These are phyloP conservation scores for Aspergillus amoenus DNA, from an alignment of 2,329 filamentous ascomycete species.

Conservation along the genomic window DNA sequence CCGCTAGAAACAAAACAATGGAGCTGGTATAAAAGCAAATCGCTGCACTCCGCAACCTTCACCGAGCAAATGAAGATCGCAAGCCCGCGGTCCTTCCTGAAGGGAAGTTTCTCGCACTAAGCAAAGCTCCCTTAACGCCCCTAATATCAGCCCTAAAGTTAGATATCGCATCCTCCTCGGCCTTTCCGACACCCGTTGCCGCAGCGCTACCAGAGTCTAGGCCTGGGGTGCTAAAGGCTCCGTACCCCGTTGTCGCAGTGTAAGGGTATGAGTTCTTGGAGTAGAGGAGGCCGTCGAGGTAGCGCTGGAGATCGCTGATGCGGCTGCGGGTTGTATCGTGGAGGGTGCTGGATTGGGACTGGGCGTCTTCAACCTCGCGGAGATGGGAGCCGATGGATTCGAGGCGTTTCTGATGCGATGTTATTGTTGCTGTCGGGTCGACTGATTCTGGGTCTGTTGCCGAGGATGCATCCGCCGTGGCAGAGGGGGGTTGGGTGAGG, in stretches of 20 bases:
- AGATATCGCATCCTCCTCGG: conserved; percentile 58
- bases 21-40: neutral
- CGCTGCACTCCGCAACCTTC: neutral
- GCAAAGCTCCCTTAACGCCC: conserved; percentile 61
- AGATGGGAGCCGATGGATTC: conserved; percentile 54
- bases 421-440: conserved; percentile 26
- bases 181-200: conserved; percentile 35
- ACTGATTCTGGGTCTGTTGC: conserved; percentile 21
- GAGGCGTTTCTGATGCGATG: conserved; percentile 47
- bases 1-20: neutral
- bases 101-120: conserved; percentile 64
- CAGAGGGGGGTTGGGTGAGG: conserved; percentile 1
- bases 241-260: conserved; percentile 30
- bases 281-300: conserved; percentile 52
- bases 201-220: conserved; percentile 22
- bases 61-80: conserved; percentile 7
- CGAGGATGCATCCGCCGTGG: neutral
- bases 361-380: conserved; percentile 44
- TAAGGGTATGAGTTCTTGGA: conserved; percentile 21
- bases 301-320: conserved; percentile 50
- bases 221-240: conserved; percentile 33
- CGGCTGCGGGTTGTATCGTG: conserved; percentile 35
- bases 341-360: conserved; percentile 34
- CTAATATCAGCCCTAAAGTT: conserved; percentile 60
- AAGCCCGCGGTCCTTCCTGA: conserved; percentile 27